Evolutionary conservation across 345 rosid genomes (phyloP).

Genomic region (Citrus maxima): DNA sequence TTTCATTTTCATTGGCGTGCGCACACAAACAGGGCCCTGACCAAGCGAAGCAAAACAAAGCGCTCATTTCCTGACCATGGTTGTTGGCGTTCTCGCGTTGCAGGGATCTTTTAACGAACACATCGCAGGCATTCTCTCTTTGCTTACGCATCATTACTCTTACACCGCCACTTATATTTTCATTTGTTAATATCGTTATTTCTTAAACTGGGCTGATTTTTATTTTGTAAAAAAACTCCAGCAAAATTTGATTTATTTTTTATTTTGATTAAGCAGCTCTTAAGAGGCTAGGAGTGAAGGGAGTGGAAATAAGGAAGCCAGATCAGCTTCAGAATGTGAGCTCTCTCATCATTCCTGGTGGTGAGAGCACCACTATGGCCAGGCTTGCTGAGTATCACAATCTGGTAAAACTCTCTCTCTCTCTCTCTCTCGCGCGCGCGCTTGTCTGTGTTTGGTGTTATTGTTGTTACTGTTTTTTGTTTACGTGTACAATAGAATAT

Average conservation of each 20-base stretch:
- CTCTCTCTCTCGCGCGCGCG: no score
- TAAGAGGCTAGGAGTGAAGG: constrained; percentile 79
- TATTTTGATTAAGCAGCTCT: constrained; percentile 36
- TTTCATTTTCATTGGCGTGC: background rate
- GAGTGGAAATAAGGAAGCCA: constrained; percentile 83
- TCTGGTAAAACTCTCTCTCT: constrained; percentile 38
- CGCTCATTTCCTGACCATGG: constrained; percentile 32
- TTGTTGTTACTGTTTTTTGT: background rate
- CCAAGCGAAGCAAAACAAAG: background rate
- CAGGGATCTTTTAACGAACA: constrained; percentile 99
- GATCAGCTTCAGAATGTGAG: constrained; percentile 67
- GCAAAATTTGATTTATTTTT: background rate
- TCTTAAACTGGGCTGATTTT: background rate
- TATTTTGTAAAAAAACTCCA: background rate
- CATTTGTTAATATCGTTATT: background rate
- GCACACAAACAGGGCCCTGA: constrained; percentile 1
- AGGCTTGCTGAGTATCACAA: constrained; percentile 89
- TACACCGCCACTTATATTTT: background rate
- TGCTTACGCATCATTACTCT: background rate
- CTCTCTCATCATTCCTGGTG: constrained; percentile 95
- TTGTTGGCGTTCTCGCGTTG: constrained; percentile 90
- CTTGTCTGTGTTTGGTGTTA: background rate
- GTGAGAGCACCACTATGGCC: constrained; percentile 99
- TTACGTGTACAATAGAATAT: background rate
- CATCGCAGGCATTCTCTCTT: constrained; percentile 52